Conservation (phyloP, 495 filamentous ascomycete genomes). For the Neurospora sp. region DNA sequence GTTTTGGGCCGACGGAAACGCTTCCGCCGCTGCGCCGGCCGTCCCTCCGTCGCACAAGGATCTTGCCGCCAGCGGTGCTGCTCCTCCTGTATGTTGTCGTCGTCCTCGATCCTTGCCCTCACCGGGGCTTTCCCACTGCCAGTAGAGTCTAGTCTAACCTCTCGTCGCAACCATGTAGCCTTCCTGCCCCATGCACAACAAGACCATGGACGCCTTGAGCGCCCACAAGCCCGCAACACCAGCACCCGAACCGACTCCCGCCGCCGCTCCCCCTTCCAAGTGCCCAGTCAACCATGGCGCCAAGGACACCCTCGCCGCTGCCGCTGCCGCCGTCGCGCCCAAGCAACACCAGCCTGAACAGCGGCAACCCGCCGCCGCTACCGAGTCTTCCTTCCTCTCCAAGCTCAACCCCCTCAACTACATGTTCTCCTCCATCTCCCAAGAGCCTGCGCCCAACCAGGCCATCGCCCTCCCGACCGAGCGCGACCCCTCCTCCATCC, state of each 20-base stretch:
- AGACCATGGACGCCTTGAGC: slow-evolving; percentile 35
- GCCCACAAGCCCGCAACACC: slow-evolving; percentile 17
- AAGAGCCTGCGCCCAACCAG: slow-evolving; percentile 64
- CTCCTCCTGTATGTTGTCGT: slow-evolving; percentile 55
- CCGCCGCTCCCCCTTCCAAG: slow-evolving; percentile 25
- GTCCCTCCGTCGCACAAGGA: slow-evolving; percentile 14
- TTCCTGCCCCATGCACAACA: slow-evolving; percentile 84
- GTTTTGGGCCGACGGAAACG: slow-evolving; percentile 84
- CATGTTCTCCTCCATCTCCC: slow-evolving; percentile 82
- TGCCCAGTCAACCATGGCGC: slow-evolving; percentile 42
- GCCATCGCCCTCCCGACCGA: slow-evolving; percentile 60
- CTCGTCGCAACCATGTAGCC: slow-evolving; percentile 43
- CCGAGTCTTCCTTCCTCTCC: slow-evolving; percentile 44
- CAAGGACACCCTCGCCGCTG: slow-evolving; percentile 19
- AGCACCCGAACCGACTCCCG: slow-evolving; percentile 28
- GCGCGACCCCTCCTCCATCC: slow-evolving; percentile 78
- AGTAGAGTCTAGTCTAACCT: slow-evolving; percentile 16
- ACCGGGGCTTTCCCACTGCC: not conserved
- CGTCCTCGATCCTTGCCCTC: not conserved
- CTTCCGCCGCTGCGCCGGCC: slow-evolving; percentile 28
- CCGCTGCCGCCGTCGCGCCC: slow-evolving; percentile 28
- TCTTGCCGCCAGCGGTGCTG: slow-evolving; percentile 34
- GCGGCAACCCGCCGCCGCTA: not conserved
- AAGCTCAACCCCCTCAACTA: slow-evolving; percentile 91
- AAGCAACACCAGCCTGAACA: slow-evolving; percentile 16